phyloP scores from a whole-genome alignment of 352 stramenopile species.

The Phytopythium helicoides region DNA sequence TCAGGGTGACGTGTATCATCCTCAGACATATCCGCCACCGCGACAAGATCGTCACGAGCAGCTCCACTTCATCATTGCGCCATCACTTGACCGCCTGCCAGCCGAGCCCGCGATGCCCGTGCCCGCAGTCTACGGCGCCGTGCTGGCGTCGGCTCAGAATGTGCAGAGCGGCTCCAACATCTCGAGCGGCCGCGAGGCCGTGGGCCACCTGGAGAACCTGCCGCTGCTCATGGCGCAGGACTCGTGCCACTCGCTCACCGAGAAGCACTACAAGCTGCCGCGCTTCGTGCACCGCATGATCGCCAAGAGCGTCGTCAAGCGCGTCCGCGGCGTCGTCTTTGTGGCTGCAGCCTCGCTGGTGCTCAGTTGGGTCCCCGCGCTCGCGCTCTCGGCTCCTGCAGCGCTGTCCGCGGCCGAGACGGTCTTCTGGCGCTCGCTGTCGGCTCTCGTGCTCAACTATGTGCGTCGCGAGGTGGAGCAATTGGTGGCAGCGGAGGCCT shows the following conservation, averaged over 20 bases:
- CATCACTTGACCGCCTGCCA: background rate
- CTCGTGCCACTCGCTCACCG: slow-evolving; percentile 19
- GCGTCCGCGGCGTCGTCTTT: slow-evolving; percentile 28
- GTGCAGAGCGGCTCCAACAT: slow-evolving; percentile 18
- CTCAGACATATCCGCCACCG: too few species aligned
- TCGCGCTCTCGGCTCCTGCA: slow-evolving; percentile 52
- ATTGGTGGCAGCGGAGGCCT: too few species aligned
- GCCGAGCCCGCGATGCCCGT: slow-evolving; percentile 25
- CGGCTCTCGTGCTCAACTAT: slow-evolving; percentile 50
- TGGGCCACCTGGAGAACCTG: slow-evolving; percentile 40
- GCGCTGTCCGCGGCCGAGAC: slow-evolving; percentile 59
- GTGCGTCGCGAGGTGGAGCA: slow-evolving; percentile 15
- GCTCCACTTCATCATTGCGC: too few species aligned
- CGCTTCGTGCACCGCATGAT: slow-evolving; percentile 26
- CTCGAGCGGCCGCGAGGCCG: slow-evolving; percentile 30
- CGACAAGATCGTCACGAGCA: too few species aligned
- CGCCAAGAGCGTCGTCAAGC: slow-evolving; percentile 24
- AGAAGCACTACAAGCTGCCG: slow-evolving; percentile 25
- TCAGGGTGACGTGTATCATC: too few species aligned
- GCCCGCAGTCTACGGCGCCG: slow-evolving; percentile 24
- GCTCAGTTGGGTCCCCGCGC: slow-evolving; percentile 52
- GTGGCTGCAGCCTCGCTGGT: slow-evolving; percentile 54
- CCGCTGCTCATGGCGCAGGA: slow-evolving; percentile 33
- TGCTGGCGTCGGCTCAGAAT: slow-evolving; percentile 19
- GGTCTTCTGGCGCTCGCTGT: slow-evolving; percentile 63